Conservation (phyloP, 1,284 basidiomycete species). For the Boletus sp. region DNA sequence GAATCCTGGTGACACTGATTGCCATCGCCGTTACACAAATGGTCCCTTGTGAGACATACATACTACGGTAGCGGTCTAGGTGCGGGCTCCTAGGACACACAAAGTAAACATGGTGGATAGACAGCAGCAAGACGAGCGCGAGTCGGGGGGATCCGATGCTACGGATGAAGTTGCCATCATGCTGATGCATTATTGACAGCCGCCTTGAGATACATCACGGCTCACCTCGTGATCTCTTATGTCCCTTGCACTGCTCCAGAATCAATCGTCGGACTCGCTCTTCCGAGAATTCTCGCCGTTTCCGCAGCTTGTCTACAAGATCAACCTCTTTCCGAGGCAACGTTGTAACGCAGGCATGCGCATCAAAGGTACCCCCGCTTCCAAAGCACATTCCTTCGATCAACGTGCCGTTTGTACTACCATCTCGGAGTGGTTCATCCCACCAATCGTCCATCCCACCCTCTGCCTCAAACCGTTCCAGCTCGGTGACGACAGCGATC, state of each 20-base stretch:
- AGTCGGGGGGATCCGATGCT: not conserved
- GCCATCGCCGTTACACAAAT: too few species aligned
- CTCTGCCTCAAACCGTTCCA: slow-evolving; percentile 23
- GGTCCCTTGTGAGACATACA: not conserved
- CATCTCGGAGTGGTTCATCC: slow-evolving; percentile 6
- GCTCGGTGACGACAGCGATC: slow-evolving; percentile 26
- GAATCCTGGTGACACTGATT: too few species aligned
- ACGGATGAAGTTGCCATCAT: slow-evolving; percentile 3
- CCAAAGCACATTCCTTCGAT: slow-evolving; percentile 17
- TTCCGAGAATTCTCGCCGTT: slow-evolving; percentile 19
- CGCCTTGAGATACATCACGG: not conserved
- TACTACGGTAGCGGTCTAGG: not conserved
- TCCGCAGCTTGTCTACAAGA: slow-evolving; percentile 9
- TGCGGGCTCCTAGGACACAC: not conserved
- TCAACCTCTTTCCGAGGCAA: slow-evolving; percentile 16
- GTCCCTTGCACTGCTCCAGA: slow-evolving; percentile 10
- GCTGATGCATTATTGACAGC: too few species aligned
- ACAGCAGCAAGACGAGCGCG: slow-evolving; percentile 3
- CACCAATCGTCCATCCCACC: slow-evolving; percentile 30
- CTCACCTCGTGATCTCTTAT: slow-evolving; percentile 17
- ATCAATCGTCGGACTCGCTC: slow-evolving; percentile 16
- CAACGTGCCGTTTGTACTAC: slow-evolving; percentile 16
- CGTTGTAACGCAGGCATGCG: slow-evolving; percentile 31
- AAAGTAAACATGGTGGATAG: slow-evolving; percentile 4
- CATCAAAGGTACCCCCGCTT: slow-evolving; percentile 16